Percentiles rank a stretch among this genome's conserved stretches.
These are phyloP conservation scores for Phialophora tarda DNA, from an alignment of 2,329 filamentous ascomycete genomes.

Conservation along the genomic window DNA sequence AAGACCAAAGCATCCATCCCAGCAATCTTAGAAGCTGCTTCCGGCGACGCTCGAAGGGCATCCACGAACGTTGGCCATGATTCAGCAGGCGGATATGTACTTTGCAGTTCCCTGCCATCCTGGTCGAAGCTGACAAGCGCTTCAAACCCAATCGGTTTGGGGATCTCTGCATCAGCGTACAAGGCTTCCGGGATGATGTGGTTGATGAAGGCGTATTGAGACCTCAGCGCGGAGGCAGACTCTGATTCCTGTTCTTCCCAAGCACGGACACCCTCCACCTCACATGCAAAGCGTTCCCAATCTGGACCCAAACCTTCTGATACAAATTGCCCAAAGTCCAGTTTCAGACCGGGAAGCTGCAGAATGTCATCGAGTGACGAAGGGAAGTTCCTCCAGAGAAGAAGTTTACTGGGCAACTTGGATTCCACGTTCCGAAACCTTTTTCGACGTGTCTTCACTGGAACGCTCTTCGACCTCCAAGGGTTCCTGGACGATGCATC, in stretches of 20 bases:
- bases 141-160: conserved; percentile 10
- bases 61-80: conserved; percentile 32
- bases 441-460: conserved; percentile 6
- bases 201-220: conserved; percentile 35
- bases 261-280: conserved; percentile 59
- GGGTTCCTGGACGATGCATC: conserved; percentile 16
- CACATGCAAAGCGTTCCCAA: conserved; percentile 32
- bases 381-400: conserved; percentile 32
- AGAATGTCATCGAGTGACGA: conserved; percentile 30
- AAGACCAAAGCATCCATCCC: conserved; percentile 3
- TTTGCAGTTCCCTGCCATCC: conserved; percentile 23
- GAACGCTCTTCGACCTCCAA: neutral
- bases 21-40: conserved; percentile 13
- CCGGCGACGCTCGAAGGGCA: conserved; percentile 22
- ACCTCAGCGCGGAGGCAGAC: conserved; percentile 11
- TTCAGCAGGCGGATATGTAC: conserved; percentile 19
- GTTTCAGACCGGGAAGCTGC: conserved; percentile 16
- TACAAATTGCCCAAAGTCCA: conserved; percentile 17
- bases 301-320: conserved; percentile 19
- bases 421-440: conserved; percentile 2
- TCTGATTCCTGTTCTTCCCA: conserved; percentile 46
- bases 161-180: conserved; percentile 7
- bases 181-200: conserved; percentile 31
- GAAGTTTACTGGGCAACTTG: conserved; percentile 6
- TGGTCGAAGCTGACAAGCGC: conserved; percentile 28